Base-by-base conservation (phyloP, 2,329 filamentous ascomycete genomes). In the Phaeosphaeria sp. region DNA sequence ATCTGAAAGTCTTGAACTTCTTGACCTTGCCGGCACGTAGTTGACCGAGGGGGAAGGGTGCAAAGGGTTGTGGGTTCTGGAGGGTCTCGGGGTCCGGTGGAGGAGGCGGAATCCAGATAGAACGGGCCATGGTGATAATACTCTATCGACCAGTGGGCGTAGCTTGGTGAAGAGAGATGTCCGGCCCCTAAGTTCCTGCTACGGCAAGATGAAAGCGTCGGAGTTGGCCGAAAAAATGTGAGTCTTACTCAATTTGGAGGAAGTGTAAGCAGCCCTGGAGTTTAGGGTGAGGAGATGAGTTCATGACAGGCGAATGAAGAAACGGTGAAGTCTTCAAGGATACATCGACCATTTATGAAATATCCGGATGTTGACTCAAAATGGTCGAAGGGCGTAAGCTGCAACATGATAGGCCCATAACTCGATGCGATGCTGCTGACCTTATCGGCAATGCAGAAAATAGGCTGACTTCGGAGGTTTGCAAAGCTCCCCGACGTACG, bases 21-120 rank as follows among this genome's bases (percentile, higher is more conserved):
- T 85, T 84, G 80, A 88, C 83, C 59, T 79, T 82, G 22, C 84
- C 84, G 0, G 82, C 83, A 27, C 87, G 84, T 15, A 89, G 75
- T 67, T 89, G 83, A 21, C 85, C 72, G 13, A 89, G 76, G 2
- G 73, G 80, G 56, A 87, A 85, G 0, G 72, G 68, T 1, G 56
- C 27, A 56, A 76, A 76, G 0, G 68, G 63, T 9, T 53, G 57
- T 7, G 71, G 68, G 25, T 70, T 64, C 15, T 53, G 56, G 7
- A 71, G 57, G 15, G 63, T 60, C 13, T 64, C 36, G 0, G 67
- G 71, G 22, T 69, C 57, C 6, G 68, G 68, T 2, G 61, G 66
- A 8, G 61, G 57, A 30, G 68, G 71, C 1, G 68, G 62, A 7
- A 56, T 55, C 69, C 69, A 71, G 6, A 44, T 54, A 20, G 61